Evolutionary conservation across 2,329 filamentous ascomycete species (phyloP), one percentile per base, ranked within the genome.

Genomic region (Lachnellula arida): DNA sequence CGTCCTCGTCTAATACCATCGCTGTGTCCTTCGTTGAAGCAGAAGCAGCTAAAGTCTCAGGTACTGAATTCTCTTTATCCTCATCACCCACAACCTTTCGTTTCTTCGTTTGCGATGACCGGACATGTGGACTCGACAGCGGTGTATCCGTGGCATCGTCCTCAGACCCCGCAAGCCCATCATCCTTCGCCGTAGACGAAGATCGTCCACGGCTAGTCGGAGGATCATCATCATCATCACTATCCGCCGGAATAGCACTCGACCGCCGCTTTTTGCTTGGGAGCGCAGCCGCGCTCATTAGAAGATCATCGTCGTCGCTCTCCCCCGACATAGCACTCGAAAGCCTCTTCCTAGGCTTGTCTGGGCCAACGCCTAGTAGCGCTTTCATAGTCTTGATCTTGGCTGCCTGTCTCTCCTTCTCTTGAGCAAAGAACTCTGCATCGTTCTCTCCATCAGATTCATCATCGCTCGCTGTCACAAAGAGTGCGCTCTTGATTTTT

Each of bases 401-500:
- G 5, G 57, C 54, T 50, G 80, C 80, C 60, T 82, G 78, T 49
- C 88, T 78, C 57, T 87, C 77, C 61, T 80, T 75, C 70, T 86
- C 84, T 72, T 97, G 79, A 2, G 80, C 84, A 72, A 93, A 97
- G 73, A 97, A 97, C 19, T 81, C 84, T 22, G 70, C 76, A 72
- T 89, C 82, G 55, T 83, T 81, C 47, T 91, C 90, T 35, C 81
- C 84, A 66, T 96, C 91, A n/a, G 81, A 86, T 63, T 96, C 91
- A 52, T 97, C 94, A 68, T 97, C 94, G 63, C 88, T 91, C 39
- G 87, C 85, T 56, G 87, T 82, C 50, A 99, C 88, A 65, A 85
- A 93, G 40, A 93, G 73, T 23, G 86, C 85, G 65, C 89, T 95
- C 77, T 97, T 97, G 74, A 94, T 88, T 68, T 87, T 88, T 34